These are phyloP conservation scores for Cordyceps pruinosa DNA, from an alignment of 2,329 filamentous ascomycete species.

Conservation along the genomic window DNA sequence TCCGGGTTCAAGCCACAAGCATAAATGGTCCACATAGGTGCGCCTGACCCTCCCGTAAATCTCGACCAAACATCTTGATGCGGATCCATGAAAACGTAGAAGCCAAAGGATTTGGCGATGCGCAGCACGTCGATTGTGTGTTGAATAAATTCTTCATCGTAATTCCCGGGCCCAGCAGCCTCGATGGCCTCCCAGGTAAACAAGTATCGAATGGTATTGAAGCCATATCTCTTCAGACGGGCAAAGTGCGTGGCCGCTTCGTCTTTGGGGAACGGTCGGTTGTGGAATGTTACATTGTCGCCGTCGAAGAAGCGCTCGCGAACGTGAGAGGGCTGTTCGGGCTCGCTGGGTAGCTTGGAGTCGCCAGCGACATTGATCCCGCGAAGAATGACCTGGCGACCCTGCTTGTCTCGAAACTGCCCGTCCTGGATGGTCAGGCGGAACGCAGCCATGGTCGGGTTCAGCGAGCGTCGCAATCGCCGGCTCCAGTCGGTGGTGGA, in stretches of 20 bases:
- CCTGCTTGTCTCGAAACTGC: constrained; percentile 72
- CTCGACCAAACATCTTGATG: constrained; percentile 99
- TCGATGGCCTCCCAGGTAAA: constrained; percentile 99
- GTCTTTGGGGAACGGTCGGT: constrained; percentile 73
- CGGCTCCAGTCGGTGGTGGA: not conserved
- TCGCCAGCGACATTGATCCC: constrained; percentile 93
- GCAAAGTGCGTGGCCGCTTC: constrained; percentile 84
- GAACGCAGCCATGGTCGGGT: constrained; percentile 58
- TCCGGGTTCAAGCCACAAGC: constrained; percentile 85
- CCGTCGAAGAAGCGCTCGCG: constrained; percentile 80
- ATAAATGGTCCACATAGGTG: constrained; percentile 96
- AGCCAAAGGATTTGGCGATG: constrained; percentile 80
- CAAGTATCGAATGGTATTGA: constrained; percentile 92
- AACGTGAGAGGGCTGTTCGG: constrained; percentile 74
- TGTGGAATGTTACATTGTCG: constrained; percentile 83
- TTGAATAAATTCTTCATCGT: constrained; percentile 89
- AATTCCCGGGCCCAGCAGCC: constrained; percentile 79
- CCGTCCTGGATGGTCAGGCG: constrained; percentile 79
- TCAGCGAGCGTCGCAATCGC: not conserved
- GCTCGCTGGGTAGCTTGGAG: constrained; percentile 78
- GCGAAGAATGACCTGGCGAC: constrained; percentile 79
- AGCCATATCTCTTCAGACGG: constrained; percentile 79
- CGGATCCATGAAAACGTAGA: constrained; percentile 97
- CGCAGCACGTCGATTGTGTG: constrained; percentile 83
- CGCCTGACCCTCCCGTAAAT: constrained; percentile 88